Evolutionary conservation across 169 alveolate species (phyloP), one percentile per base, ranked within the genome.

Genomic region (Hepatocystis sp.): DNA sequence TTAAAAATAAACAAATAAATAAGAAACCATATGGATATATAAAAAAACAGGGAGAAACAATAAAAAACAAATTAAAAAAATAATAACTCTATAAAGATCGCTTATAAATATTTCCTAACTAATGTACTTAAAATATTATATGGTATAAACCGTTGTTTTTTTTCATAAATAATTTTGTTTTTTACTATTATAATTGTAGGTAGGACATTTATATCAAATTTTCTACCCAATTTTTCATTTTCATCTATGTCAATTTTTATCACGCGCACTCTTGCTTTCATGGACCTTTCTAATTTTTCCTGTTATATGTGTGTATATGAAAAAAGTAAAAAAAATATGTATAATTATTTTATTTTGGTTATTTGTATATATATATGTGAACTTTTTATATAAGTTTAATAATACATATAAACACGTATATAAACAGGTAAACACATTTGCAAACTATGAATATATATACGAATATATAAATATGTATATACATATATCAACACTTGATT

Each of bases 161-260:
- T 71, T 34, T 63, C 86, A 13, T 56, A 10, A 2, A 71, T 44
- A 40, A 28, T 28, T 47, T 71, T 71, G 42, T 71, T 71, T 71
- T 71, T 71, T 47, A 71, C 44, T 30, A 71, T 42, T 27, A 71
- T 58, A 44, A 60, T 71, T 47, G 86, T 71, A 1, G 86, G 86
- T 71, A 71, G 39, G 8, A 64, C 39, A 34, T 56, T 56, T 34
- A 71, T 51, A 2, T 49, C 21, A 64, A 40, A 56, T 42, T 58
- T 71, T 32, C 63, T 71, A 13, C 78, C 86, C 44, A 71, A n/a
- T 2, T 39, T 0, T 44, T 71, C 76, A 51, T 71, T 56, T 13
- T 56, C 34, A 21, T 71, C 76, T 11, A 71, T 25, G 28, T 71
- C 71, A 30, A 58, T 40, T 49, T 46, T 71, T 23, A 56, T 10